These are phyloP conservation scores for Flaveria linearis DNA, from an alignment of 129 eudicot genomes.

Conservation along the genomic window DNA sequence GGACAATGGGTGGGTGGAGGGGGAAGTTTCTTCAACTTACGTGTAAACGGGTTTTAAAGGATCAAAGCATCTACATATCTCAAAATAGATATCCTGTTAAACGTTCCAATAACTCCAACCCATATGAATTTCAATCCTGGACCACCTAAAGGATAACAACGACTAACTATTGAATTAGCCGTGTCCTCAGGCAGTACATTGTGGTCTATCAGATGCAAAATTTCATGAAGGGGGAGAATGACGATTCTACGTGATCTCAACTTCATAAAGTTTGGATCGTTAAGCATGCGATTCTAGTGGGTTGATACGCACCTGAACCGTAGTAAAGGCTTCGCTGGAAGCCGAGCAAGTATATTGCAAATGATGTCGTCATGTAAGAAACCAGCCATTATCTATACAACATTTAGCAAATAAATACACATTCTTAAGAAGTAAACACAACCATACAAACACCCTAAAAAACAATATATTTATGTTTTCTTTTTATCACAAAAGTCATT, in stretches of 20 bases:
- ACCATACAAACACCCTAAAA: too few relatives aligned
- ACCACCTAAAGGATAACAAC: neutral
- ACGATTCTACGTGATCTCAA: neutral
- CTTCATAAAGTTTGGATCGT: neutral
- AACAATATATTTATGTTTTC: too few relatives aligned
- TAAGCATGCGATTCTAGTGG: constrained; percentile 3
- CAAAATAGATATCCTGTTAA: constrained; percentile 15
- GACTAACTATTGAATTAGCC: neutral
- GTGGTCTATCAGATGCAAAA: neutral
- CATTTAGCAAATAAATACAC: too few relatives aligned
- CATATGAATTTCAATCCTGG: neutral
- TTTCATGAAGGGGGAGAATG: neutral
- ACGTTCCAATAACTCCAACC: neutral
- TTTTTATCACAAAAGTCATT: too few relatives aligned
- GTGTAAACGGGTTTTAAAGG: constrained; percentile 5
- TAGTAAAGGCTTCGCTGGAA: constrained; percentile 5
- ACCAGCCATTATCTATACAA: neutral
- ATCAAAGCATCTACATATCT: neutral
- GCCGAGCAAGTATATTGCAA: constrained; percentile 6
- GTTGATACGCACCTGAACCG: neutral
- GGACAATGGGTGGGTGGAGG: neutral
- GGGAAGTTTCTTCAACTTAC: neutral
- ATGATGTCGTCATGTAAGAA: neutral
- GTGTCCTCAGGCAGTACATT: neutral
- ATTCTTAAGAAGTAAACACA: too few relatives aligned